Evolutionary conservation across 2,329 filamentous ascomycete genomes (phyloP).

Genomic region (Cercospora sp.): DNA sequence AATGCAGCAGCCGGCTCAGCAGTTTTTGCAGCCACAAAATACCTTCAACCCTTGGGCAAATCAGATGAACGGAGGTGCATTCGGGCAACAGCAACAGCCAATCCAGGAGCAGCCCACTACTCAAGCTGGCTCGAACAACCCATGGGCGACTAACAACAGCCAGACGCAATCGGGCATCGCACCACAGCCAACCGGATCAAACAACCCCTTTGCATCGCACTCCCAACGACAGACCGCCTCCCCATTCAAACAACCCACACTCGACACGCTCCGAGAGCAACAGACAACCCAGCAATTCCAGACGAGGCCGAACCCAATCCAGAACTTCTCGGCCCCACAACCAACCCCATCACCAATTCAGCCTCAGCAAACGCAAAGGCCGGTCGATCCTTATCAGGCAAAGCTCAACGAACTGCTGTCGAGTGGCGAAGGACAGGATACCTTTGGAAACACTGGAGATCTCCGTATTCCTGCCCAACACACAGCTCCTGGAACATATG

Average conservation of each 20-base stretch:
- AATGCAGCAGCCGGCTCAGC: constrained; percentile 52
- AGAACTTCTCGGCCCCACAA: constrained; percentile 48
- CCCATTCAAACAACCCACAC: constrained; percentile 64
- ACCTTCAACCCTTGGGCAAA: constrained; percentile 55
- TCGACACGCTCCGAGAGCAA: constrained; percentile 79
- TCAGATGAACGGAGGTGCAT: constrained; percentile 57
- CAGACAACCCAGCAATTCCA: constrained; percentile 68
- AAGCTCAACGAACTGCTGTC: constrained; percentile 84
- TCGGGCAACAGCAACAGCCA: constrained; percentile 56
- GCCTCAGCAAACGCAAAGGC: constrained; percentile 51
- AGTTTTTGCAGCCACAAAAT: constrained; percentile 58
- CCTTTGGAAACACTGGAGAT: constrained; percentile 95
- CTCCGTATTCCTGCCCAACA: constrained; percentile 94
- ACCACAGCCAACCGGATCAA: constrained; percentile 88
- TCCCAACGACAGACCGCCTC: constrained; percentile 55
- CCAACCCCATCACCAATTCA: constrained; percentile 38
- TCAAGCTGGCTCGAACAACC: constrained; percentile 87
- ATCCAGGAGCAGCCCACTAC: constrained; percentile 60
- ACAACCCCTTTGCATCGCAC: constrained; percentile 91
- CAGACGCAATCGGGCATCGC: constrained; percentile 64
- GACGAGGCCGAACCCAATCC: constrained; percentile 52
- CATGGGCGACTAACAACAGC: constrained; percentile 68
- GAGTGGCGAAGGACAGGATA: constrained; percentile 89
- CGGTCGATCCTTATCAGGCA: constrained; percentile 60
- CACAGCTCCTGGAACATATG: constrained; percentile 91